phyloP scores from a whole-genome alignment of 2,329 filamentous ascomycete genomes.

The Colletotrichum australisinense region DNA sequence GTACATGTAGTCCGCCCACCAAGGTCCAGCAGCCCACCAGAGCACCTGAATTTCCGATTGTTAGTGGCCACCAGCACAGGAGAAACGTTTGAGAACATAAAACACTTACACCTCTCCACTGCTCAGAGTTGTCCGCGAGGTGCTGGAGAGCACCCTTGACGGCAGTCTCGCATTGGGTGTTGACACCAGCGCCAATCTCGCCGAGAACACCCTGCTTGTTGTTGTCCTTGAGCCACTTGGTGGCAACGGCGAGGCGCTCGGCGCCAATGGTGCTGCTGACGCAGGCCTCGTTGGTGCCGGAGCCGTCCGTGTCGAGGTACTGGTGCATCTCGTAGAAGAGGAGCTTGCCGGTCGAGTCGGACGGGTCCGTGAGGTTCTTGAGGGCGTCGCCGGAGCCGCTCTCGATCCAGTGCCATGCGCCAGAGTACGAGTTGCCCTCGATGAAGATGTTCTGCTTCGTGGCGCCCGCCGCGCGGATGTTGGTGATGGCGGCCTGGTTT shows the following conservation, averaged over 20 bases:
- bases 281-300: constrained; percentile 55
- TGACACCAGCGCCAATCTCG: constrained; percentile 61
- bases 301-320: constrained; percentile 61
- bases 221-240: constrained; percentile 61
- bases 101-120: constrained; percentile 55
- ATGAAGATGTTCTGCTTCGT: constrained; percentile 61
- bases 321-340: constrained; percentile 64
- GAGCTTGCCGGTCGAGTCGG: constrained; percentile 52
- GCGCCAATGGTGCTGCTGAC: constrained; percentile 56
- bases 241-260: constrained; percentile 57
- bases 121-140: constrained; percentile 60
- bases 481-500: constrained; percentile 69
- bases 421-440: constrained; percentile 60
- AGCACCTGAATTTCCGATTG: constrained; percentile 47
- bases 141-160: constrained; percentile 59
- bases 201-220: constrained; percentile 61
- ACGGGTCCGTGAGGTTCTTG: constrained; percentile 54
- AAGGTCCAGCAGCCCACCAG: constrained; percentile 63
- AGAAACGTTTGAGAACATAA: background rate
- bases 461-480: constrained; percentile 66
- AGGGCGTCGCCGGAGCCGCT: constrained; percentile 50
- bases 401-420: constrained; percentile 51
- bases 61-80: background rate
- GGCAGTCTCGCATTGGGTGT: constrained; percentile 58
- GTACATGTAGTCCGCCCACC: constrained; percentile 60